Percentiles rank a stretch among this genome's conserved stretches.
Evolutionary conservation across 495 filamentous ascomycete species (phyloP).

Genomic region (Chaetomium fimeti): DNA sequence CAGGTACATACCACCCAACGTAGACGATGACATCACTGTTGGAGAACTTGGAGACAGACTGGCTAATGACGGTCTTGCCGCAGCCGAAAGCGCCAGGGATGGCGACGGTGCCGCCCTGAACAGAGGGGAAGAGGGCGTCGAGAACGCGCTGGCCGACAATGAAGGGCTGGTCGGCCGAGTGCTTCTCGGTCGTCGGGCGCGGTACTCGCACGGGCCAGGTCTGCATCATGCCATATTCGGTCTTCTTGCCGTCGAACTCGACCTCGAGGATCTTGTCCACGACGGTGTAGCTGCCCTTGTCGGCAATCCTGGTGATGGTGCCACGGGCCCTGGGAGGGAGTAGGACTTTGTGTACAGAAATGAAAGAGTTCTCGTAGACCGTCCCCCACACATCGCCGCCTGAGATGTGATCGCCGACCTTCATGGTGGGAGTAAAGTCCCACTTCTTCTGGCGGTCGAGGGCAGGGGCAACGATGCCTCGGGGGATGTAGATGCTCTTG

Average conservation of each 20-base stretch:
- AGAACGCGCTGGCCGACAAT: slow-evolving; percentile 95
- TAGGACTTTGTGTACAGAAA: slow-evolving; percentile 92
- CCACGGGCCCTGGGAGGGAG: slow-evolving; percentile 88
- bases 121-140: slow-evolving; percentile 96
- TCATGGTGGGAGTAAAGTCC: slow-evolving; percentile 88
- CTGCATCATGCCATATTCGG: slow-evolving; percentile 95
- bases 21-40: slow-evolving; percentile 99
- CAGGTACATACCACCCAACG: slow-evolving; percentile 56
- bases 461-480: slow-evolving; percentile 85
- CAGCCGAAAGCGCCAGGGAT: slow-evolving; percentile 99
- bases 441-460: slow-evolving; percentile 87
- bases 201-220: slow-evolving; percentile 98
- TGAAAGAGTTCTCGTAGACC: slow-evolving; percentile 93
- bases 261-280: slow-evolving; percentile 92
- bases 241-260: slow-evolving; percentile 95
- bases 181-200: slow-evolving; percentile 83
- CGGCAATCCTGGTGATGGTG: slow-evolving; percentile 85
- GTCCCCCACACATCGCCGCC: slow-evolving; percentile 92
- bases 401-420: slow-evolving; percentile 95
- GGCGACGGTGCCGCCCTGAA: slow-evolving; percentile 94
- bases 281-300: slow-evolving; percentile 89
- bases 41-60: slow-evolving; percentile 98
- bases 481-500: slow-evolving; percentile 92
- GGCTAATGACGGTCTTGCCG: slow-evolving; percentile 98
- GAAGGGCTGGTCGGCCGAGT: slow-evolving; percentile 82